Evolutionary conservation across 176 grass and related monocot genomes (phyloP).

Genomic region (Triticum monococcum): DNA sequence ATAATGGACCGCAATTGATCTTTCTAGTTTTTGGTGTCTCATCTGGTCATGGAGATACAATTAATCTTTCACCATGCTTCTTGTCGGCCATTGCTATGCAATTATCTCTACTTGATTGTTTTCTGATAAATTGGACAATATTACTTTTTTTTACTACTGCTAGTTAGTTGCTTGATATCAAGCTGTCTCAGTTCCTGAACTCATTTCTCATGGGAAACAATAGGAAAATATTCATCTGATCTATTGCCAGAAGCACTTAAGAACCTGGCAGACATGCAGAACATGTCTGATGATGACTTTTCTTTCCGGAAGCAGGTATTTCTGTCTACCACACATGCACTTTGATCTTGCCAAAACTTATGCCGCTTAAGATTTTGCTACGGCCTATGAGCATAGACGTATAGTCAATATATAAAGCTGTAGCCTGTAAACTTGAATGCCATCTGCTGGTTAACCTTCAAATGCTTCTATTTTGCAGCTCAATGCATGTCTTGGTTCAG

Average conservation of each 20-base stretch:
- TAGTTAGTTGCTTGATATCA: neutral
- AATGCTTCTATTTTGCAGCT: constrained; percentile 65
- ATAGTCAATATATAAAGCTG: neutral
- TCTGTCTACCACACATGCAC: neutral
- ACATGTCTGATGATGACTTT: constrained; percentile 77
- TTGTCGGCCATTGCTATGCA: neutral
- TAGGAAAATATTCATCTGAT: constrained; percentile 68
- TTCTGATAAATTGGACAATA: neutral
- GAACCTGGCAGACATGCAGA: constrained; percentile 80
- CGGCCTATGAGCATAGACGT: neutral
- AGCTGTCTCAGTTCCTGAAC: constrained; percentile 10
- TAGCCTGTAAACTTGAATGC: neutral
- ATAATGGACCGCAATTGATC: neutral
- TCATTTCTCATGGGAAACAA: constrained; percentile 37
- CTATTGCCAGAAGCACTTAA: constrained; percentile 75
- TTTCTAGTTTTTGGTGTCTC: constrained; percentile 5
- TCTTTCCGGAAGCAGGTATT: constrained; percentile 88
- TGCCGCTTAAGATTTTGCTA: neutral
- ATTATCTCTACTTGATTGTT: neutral
- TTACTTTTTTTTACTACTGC: neutral
- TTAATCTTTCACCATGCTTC: constrained; percentile 6
- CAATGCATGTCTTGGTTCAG: constrained; percentile 79
- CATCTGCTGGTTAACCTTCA: constrained; percentile 6
- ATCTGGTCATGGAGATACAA: constrained; percentile 2
- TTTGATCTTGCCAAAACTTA: neutral